phyloP scores from a whole-genome alignment of 2,329 filamentous ascomycete genomes.

The Colletotrichum sp. region DNA sequence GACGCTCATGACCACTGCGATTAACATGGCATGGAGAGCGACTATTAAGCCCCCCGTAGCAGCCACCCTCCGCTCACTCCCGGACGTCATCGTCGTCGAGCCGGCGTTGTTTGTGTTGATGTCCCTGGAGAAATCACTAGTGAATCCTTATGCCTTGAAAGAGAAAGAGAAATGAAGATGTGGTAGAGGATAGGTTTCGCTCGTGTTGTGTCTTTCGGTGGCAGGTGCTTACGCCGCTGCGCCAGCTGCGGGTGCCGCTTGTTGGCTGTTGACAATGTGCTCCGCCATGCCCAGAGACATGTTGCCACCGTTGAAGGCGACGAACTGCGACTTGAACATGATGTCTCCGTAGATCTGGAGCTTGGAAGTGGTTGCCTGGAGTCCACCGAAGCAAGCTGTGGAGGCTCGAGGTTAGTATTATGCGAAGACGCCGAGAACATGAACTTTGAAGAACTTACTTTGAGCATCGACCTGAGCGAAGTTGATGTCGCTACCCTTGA shows the following conservation, averaged over 20 bases:
- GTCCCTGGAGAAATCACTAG: slow-evolving; percentile 8
- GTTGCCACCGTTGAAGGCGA: slow-evolving; percentile 62
- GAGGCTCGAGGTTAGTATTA: neutral
- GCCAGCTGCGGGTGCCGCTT: slow-evolving; percentile 1
- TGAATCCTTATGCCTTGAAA: slow-evolving; percentile 17
- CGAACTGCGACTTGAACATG: slow-evolving; percentile 66
- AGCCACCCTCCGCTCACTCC: neutral
- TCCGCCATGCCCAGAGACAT: slow-evolving; percentile 56
- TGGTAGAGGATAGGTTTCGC: neutral
- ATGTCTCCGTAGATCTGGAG: slow-evolving; percentile 69
- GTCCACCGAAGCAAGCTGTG: slow-evolving; percentile 68
- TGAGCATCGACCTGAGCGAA: slow-evolving; percentile 56
- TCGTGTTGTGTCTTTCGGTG: neutral
- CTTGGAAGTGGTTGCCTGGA: slow-evolving; percentile 62
- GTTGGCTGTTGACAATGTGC: slow-evolving; percentile 14
- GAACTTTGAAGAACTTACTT: slow-evolving; percentile 45
- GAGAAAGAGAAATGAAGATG: neutral
- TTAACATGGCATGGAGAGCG: neutral
- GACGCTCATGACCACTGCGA: slow-evolving; percentile 7
- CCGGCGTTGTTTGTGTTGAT: slow-evolving; percentile 12
- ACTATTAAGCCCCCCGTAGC: slow-evolving; percentile 6
- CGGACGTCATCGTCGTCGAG: slow-evolving; percentile 2
- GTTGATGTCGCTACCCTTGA: slow-evolving; percentile 58
- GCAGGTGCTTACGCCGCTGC: slow-evolving; percentile 19
- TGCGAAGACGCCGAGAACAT: neutral